Evolutionary conservation across 768 basidiomycete species (phyloP), one percentile per base, ranked within the genome.

Genomic region (Cystobasidium tubakii): DNA sequence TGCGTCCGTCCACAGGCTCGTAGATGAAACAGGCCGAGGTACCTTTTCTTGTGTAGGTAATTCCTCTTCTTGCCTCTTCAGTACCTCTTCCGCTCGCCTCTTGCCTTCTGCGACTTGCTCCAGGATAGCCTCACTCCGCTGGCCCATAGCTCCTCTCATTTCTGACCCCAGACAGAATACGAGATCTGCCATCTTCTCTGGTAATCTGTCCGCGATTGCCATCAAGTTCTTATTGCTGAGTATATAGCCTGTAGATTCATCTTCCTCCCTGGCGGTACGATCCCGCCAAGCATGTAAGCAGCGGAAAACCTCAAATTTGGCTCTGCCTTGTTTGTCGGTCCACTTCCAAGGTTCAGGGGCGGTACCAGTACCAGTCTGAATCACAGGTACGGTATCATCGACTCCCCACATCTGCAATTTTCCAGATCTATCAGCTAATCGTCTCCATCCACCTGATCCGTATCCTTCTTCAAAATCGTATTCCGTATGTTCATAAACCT

Each of bases 211-310:
- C 17, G 74, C 74, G 19, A 75, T 46, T 17, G 44, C 57, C 50
- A 75, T 44, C 27, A 75, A 15, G 23, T n/a, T 66, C 25, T 75
- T 53, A 42, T 73, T 75, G 50, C 9, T 7, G 43, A 75, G 73
- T 27, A 75, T 54, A 54, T 66, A 75, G 1, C 75, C 36, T 29
- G 62, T 43, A 13, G 29, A 33, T 54, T 75, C 75, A 39, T 75
- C 75, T 31, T 46, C 42, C 29, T 73, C 64, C 44, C 75, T 33
- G 1, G 75, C 75, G 7, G 55, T n/a, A 7, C 25, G 23, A 66
- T 75, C 75, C 25, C 75, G 36, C 75, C 75, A 75, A 36, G 74
- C 75, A 57, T 73, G 70, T 43, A 75, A 2, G 10, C 50, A 60
- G 1, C 43, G 15, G 50, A 73, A 73, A 15, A 75, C 73, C n/a